A percentile compares a stretch with the other conserved stretches of the same genome.
Evolutionary conservation across 2,329 filamentous ascomycete genomes (phyloP).

Genomic region (Knufia petricola): DNA sequence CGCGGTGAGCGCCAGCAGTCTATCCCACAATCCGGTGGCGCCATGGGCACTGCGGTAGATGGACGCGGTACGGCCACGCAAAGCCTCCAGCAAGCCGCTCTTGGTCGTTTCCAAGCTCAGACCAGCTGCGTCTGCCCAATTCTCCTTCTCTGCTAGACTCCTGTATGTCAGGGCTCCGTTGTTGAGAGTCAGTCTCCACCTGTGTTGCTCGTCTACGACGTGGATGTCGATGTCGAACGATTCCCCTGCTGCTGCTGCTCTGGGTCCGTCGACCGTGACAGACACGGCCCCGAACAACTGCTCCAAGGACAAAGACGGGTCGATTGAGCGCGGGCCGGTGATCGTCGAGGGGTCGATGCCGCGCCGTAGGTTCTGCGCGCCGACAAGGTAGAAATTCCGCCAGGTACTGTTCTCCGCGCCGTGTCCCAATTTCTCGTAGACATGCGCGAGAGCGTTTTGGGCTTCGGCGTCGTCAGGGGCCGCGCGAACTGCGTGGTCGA

Average conservation of each 20-base stretch:
- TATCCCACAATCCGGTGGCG: too few relatives aligned
- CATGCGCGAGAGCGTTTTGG: slow-evolving; percentile 23
- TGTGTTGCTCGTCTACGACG: background rate
- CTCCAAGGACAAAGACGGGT: background rate
- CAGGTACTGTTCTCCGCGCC: slow-evolving; percentile 34
- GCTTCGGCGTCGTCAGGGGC: too few relatives aligned
- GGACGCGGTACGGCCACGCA: too few relatives aligned
- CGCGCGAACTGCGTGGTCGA: slow-evolving; percentile 29
- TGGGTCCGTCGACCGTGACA: slow-evolving; percentile 3
- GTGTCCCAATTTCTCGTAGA: slow-evolving; percentile 30
- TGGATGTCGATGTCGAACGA: slow-evolving; percentile 1
- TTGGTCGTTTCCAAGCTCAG: too few relatives aligned
- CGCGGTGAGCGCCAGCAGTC: too few relatives aligned
- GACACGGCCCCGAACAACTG: slow-evolving; percentile 8
- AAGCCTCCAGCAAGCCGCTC: too few relatives aligned
- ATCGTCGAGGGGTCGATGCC: background rate
- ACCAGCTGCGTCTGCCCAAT: too few relatives aligned
- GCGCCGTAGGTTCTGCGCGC: slow-evolving; percentile 23
- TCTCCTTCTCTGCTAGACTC: too few relatives aligned
- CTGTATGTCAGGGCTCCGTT: slow-evolving; percentile 11
- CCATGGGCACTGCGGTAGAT: too few relatives aligned
- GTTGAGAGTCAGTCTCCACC: slow-evolving; percentile 8
- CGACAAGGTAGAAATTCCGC: slow-evolving; percentile 33
- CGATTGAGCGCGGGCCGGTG: background rate
- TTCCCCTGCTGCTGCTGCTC: background rate